Percentiles rank a stretch among this genome's conserved stretches.
phyloP scores from a whole-genome alignment of 257 asterid genomes.

The Solanum sejunctum region DNA sequence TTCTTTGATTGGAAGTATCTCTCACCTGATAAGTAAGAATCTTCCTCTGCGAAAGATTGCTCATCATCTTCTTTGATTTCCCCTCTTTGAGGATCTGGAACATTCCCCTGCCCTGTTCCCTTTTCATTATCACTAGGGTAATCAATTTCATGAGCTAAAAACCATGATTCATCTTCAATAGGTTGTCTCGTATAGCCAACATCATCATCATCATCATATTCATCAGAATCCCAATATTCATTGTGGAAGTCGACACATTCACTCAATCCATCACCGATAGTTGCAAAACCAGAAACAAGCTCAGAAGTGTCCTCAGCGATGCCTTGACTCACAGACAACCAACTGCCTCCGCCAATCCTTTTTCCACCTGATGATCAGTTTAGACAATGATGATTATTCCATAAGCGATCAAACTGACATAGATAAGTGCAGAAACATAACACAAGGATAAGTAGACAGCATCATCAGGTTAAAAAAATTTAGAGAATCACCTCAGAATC shows the following conservation, averaged over 20 bases:
- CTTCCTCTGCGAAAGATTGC: conserved; percentile 17
- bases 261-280: conserved; percentile 17
- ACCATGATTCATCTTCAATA: conserved; percentile 24
- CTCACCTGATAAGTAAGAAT: conserved; percentile 12
- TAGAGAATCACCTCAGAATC: background rate
- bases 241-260: conserved; percentile 11
- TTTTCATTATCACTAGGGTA: conserved; percentile 18
- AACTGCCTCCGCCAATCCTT: conserved; percentile 17
- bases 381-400: background rate
- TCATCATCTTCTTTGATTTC: conserved; percentile 15
- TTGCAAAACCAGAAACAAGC: conserved; percentile 17
- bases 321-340: conserved; percentile 15
- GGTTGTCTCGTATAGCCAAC: conserved; percentile 18
- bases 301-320: conserved; percentile 21
- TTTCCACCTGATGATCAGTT: conserved; percentile 3
- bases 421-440: background rate
- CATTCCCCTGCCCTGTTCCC: conserved; percentile 12
- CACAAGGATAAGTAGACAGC: background rate
- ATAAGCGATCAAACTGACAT: background rate
- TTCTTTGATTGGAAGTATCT: conserved; percentile 7
- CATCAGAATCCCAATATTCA: conserved; percentile 22
- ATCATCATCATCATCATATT: conserved; percentile 19
- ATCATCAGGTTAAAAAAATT: background rate
- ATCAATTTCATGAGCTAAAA: conserved; percentile 20
- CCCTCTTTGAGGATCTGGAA: conserved; percentile 11